Base-by-base conservation (phyloP, 2,329 filamentous ascomycete genomes). In the Epichloe gansuensis region DNA sequence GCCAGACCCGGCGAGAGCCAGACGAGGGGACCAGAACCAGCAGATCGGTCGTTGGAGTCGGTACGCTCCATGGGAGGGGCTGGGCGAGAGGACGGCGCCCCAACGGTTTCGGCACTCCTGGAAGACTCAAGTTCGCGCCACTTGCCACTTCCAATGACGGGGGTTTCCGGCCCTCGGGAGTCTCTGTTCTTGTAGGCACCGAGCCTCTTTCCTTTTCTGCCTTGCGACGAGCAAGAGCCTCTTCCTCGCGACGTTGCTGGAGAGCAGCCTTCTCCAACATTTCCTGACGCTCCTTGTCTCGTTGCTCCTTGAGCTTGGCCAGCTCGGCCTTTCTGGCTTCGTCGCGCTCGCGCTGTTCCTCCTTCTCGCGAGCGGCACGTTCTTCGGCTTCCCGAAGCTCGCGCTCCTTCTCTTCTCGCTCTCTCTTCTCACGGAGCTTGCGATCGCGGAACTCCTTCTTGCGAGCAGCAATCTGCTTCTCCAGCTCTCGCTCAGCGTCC, bases 401-500 rank as follows among this genome's bases (percentile, higher is more conserved):
- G 52, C 83, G 81, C 73, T 95, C 91, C 65, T 83, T 82, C 69
- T 93, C 91, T 69, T 95, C 91, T 49, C 78, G 81, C 72, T 94
- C 89, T 53, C 82, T 79, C 74, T 83, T 89, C 79, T 96, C 90
- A 53, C 86, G 83, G 52, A 88, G 79, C 68, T 85, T 85, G 60
- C 83, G 82, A 65, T 96, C 91, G 61, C 87, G 85, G 64, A 87
- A 82, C 68, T 96, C 90, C 78, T 89, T 91, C 72, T 90, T 84
- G 63, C 93, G 88, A 59, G 83, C 80, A 41, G 85, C 81, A 71
- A 96, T 95, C 74, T 94, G 89, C 70, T 86, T 86, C 75, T 97
- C 88, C 54, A 97, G 80, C 67, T 98, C 93, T 58, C 86, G 83
- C 76, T 97, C 90, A 35, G 93, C 93, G 63, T 88, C 85, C 68